Evolutionary conservation across 2,329 filamentous ascomycete species (phyloP), one percentile per base, ranked within the genome.

Genomic region (Alternaria rosae): DNA sequence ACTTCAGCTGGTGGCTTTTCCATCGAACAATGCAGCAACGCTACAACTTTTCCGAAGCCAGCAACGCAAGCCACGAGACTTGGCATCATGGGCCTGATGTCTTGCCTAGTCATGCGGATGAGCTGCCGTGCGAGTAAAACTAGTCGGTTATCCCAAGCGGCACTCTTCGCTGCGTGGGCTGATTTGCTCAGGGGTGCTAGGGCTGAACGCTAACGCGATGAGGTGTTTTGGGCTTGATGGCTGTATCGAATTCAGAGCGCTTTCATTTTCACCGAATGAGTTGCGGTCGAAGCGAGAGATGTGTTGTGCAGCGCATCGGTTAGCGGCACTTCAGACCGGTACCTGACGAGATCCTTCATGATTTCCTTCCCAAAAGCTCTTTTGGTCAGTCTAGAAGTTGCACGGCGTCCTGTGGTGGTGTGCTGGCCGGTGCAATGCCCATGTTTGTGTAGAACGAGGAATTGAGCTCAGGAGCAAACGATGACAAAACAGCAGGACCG

Each of bases 161-260:
- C 17, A 50, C 35, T 60, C 12, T 38, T 26, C 13, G 44, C 26
- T 10, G 6, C 20, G 53, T 28, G 54, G 10, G 21, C 43, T 62
- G 35, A 23, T 28, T 25, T 60, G 58, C 47, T 58, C 38, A 51
- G 45, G 52, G 53, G 44, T 21, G 15, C 23, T 35, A 28, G 21
- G 15, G 21, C 23, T 32, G 17, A 21, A 23, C 51, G n/a, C 61
- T 64, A 61, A 52, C 55, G 45, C n/a, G 11, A 44, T 55, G 20
- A 10, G 45, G 55, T 52, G 15, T 45, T 21, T 45, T 42, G 25
- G 43, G 11, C 47, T 42, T 61, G 30, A 25, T 52, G 55, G 42
- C 51, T 48, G 52, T 57, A 57, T 66, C 48, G 55, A 54, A 62
- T 56, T 56, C n/a, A 48, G 28, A 53, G 61, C 57, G 53, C 30